Percentiles rank a stretch among this genome's conserved stretches.
Evolutionary conservation across 106 monocot species (phyloP).

Genomic region (Dendrobium catenatum): DNA sequence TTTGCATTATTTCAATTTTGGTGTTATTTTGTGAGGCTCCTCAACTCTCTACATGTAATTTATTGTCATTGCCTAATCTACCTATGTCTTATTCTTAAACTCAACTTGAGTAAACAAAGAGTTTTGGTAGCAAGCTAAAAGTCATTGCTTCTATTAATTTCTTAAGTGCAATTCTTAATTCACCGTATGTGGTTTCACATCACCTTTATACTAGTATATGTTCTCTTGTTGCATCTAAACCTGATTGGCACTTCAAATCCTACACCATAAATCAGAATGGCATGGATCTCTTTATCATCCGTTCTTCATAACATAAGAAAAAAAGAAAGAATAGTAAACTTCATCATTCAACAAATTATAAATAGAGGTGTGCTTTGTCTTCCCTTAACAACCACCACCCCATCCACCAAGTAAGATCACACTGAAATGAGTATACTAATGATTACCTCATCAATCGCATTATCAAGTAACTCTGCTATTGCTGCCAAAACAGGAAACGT

Average conservation of each 20-base stretch:
- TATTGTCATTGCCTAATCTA: too few relatives aligned
- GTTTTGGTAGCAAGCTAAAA: too few relatives aligned
- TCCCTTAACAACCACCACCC: background rate
- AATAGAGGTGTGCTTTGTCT: background rate
- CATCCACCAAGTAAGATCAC: background rate
- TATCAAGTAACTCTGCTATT: slow-evolving; percentile 89
- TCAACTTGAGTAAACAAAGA: too few relatives aligned
- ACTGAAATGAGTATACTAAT: background rate
- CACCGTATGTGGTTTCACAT: too few relatives aligned
- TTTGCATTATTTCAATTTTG: too few relatives aligned
- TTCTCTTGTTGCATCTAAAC: background rate
- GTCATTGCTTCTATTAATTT: too few relatives aligned
- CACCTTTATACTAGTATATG: background rate
- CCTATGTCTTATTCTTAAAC: too few relatives aligned
- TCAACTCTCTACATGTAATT: too few relatives aligned
- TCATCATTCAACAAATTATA: background rate
- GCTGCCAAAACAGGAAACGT: slow-evolving; percentile 38
- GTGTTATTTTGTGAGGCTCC: too few relatives aligned
- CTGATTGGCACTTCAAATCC: background rate
- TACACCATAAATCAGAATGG: background rate
- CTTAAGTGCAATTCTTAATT: too few relatives aligned
- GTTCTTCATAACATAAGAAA: background rate
- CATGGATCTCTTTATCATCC: background rate
- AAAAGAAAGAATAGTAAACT: background rate
- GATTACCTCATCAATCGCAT: slow-evolving; percentile 90